These are phyloP conservation scores for Leishmania tarentolae DNA, from an alignment of 208 protist genomes.

Conservation along the genomic window DNA sequence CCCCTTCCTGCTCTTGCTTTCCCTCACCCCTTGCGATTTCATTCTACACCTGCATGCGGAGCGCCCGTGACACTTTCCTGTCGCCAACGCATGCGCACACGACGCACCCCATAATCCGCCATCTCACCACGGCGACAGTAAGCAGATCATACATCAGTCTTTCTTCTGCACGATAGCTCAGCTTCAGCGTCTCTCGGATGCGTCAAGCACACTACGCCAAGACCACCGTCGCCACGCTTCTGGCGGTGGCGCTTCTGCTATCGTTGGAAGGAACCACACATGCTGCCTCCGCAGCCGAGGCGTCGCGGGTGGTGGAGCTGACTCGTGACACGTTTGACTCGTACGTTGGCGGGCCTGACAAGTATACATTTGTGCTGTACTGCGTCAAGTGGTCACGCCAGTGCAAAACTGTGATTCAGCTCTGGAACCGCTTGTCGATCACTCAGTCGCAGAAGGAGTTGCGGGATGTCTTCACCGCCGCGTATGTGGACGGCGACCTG, in stretches of 20 bases:
- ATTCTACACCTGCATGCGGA: background rate
- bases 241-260: constrained; percentile 5
- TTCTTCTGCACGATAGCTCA: background rate
- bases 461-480: constrained; percentile 60
- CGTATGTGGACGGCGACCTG: constrained; percentile 68
- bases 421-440: constrained; percentile 79
- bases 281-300: constrained; percentile 3
- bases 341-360: constrained; percentile 51
- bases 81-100: background rate
- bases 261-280: constrained; percentile 1
- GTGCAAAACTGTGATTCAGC: constrained; percentile 32
- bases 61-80: background rate
- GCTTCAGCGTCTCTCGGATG: background rate
- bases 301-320: constrained; percentile 61
- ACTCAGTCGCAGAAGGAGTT: constrained; percentile 56
- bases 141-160: background rate
- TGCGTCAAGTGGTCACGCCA: constrained; percentile 66
- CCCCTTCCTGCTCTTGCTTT: background rate
- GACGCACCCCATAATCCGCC: background rate
- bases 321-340: constrained; percentile 64
- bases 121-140: background rate
- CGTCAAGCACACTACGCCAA: background rate
- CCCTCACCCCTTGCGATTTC: background rate
- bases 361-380: constrained; percentile 77
- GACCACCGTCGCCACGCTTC: background rate